Evolutionary conservation across 108 stramenopile species (phyloP).

Genomic region (Pseudonitzschia multiseries): DNA sequence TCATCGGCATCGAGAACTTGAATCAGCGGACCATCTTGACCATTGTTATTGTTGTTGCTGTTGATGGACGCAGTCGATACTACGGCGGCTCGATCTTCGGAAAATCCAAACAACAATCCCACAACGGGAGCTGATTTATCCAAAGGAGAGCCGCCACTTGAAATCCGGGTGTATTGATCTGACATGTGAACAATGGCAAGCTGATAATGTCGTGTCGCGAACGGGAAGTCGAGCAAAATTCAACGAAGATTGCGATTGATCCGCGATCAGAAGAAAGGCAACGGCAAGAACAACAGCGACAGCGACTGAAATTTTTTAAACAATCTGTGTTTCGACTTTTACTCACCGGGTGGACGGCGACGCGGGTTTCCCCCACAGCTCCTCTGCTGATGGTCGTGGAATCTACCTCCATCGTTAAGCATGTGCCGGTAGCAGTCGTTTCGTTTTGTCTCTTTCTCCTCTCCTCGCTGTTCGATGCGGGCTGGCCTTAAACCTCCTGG

Average conservation of each 20-base stretch:
- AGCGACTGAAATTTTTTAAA: not conserved
- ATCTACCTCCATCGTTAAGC: slow-evolving; percentile 7
- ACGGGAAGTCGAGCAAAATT: too few relatives aligned
- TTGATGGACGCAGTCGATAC: slow-evolving; percentile 29
- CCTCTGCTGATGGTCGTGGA: not conserved
- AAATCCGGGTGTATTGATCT: slow-evolving; percentile 82
- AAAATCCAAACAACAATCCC: slow-evolving; percentile 63
- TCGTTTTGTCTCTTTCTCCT: too few relatives aligned
- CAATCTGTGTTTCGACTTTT: not conserved
- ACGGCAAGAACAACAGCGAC: not conserved
- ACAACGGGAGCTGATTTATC: slow-evolving; percentile 55
- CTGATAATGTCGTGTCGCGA: slow-evolving; percentile 18
- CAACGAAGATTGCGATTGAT: too few relatives aligned
- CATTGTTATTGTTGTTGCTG: slow-evolving; percentile 19
- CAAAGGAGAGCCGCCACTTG: slow-evolving; percentile 71
- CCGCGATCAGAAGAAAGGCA: not conserved
- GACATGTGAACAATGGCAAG: slow-evolving; percentile 83
- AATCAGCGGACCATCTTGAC: not conserved
- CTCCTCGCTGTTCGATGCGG: too few relatives aligned
- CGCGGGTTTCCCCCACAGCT: slow-evolving; percentile 10
- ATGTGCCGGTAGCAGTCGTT: not conserved
- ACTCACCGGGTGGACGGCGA: slow-evolving; percentile 35
- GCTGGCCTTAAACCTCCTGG: too few relatives aligned
- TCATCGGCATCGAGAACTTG: slow-evolving; percentile 49
- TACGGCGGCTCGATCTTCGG: not conserved